phyloP scores from a whole-genome alignment of 169 alveolate genomes.

The Plasmodium berghei region DNA sequence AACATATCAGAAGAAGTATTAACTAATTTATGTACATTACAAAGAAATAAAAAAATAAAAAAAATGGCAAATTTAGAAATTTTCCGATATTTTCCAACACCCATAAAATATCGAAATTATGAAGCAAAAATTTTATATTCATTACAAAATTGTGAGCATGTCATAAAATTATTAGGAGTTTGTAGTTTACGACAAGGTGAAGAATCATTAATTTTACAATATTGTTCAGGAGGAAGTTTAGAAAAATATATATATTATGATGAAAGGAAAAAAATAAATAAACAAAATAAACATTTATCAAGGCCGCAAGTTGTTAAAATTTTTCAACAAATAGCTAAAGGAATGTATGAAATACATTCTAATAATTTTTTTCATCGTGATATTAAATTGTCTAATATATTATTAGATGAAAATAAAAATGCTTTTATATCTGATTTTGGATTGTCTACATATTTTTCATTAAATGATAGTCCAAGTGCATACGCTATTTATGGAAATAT shows the following conservation, averaged over 20 bases:
- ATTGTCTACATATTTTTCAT: constrained; percentile 75
- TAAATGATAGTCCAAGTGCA: constrained; percentile 78
- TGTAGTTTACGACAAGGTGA: constrained; percentile 77
- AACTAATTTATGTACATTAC: constrained; percentile 44
- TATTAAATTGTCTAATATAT: constrained; percentile 56
- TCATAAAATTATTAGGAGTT: constrained; percentile 76
- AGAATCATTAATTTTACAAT: constrained; percentile 77
- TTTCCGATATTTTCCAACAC: constrained; percentile 80
- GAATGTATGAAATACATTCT: constrained; percentile 78
- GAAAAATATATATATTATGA: constrained; percentile 76
- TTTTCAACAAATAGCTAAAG: constrained; percentile 80
- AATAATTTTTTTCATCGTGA: constrained; percentile 76
- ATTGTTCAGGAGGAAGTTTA: constrained; percentile 83
- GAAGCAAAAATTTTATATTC: constrained; percentile 79
- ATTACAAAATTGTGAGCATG: constrained; percentile 69
- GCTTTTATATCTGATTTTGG: constrained; percentile 83
- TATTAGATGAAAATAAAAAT: constrained; percentile 54
- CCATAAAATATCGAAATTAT: constrained; percentile 79
- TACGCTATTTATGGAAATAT: constrained; percentile 81
- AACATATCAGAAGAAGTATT: background rate
- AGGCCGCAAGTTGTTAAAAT: constrained; percentile 77
- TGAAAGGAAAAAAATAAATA: constrained; percentile 43
- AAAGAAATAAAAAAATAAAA: constrained; percentile 74
- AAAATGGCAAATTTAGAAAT: constrained; percentile 71
- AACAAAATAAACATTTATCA: constrained; percentile 41